A percentile compares a stretch with the other conserved stretches of the same genome.
Conservation (phyloP, 176 grass and related monocot species). For the Juncus inflexus region DNA sequence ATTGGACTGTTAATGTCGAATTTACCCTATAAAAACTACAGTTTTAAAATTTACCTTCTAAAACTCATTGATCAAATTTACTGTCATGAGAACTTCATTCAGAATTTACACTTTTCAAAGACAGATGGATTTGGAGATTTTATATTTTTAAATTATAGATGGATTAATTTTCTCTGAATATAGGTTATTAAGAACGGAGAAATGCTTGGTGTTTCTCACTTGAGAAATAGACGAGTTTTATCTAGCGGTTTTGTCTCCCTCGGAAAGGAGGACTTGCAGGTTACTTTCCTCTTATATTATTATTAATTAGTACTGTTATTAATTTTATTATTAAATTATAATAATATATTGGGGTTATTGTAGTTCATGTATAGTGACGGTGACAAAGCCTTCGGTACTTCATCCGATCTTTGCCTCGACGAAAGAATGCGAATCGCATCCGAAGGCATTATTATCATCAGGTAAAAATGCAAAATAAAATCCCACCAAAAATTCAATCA, state of each 20-base stretch:
- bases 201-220: constrained; percentile 98
- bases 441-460: constrained; percentile 91
- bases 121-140: no score
- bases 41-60: no score
- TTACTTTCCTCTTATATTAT: constrained; percentile 30
- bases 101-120: no score
- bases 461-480: constrained; percentile 35
- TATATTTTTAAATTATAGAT: no score
- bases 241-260: constrained; percentile 93
- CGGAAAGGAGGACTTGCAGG: constrained; percentile 86
- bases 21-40: no score
- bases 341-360: constrained; percentile 30
- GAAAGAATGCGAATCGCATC: constrained; percentile 90
- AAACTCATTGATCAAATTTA: no score
- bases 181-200: constrained; percentile 99
- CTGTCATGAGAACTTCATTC: no score
- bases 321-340: constrained; percentile 7
- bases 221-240: constrained; percentile 90
- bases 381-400: constrained; percentile 93
- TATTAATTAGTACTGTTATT: constrained; percentile 27
- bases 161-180: constrained; percentile 22
- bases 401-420: constrained; percentile 82
- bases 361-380: constrained; percentile 99
- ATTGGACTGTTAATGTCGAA: no score
- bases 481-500: constrained; percentile 22